A percentile compares a stretch with the other conserved stretches of the same genome.
These are phyloP conservation scores for Pulicaria dysenterica DNA, from an alignment of 129 eudicot genomes.

Conservation along the genomic window DNA sequence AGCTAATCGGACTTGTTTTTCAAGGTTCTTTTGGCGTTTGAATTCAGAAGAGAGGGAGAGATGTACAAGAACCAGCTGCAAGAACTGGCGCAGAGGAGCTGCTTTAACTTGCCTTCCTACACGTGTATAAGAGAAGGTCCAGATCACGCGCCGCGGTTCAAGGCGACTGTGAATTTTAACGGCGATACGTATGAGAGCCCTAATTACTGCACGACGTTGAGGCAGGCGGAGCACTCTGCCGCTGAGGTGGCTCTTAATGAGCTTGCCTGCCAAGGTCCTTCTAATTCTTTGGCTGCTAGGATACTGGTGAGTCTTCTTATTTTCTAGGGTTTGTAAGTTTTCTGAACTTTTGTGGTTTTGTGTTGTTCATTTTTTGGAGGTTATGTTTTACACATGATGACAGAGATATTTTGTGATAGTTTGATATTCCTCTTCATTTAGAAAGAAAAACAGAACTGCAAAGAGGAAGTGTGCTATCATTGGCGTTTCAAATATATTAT, in stretches of 20 bases:
- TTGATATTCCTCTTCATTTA: neutral
- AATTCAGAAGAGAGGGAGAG: conserved; percentile 9
- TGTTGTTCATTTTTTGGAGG: neutral
- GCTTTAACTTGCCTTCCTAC: conserved; percentile 68
- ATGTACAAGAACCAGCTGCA: conserved; percentile 81
- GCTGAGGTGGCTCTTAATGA: conserved; percentile 69
- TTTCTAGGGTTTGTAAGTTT: conserved; percentile 19
- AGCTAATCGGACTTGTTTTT: conserved; percentile 17
- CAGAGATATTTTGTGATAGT: neutral
- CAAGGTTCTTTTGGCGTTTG: neutral
- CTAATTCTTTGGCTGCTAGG: conserved; percentile 63
- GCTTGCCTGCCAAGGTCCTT: conserved; percentile 54
- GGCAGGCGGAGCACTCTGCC: conserved; percentile 80
- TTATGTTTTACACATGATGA: neutral
- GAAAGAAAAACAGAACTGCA: neutral
- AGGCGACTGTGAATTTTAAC: conserved; percentile 66
- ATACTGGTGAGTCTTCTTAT: conserved; percentile 44
- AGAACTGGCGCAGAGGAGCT: conserved; percentile 74
- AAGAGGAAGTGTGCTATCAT: neutral
- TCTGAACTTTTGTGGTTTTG: neutral
- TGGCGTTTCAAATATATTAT: neutral
- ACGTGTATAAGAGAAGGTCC: conserved; percentile 76
- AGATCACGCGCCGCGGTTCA: conserved; percentile 82
- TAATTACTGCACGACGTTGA: conserved; percentile 55
- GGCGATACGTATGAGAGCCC: conserved; percentile 71